Evolutionary conservation across 306 rosid species (phyloP), one percentile per base, ranked within the genome.

Genomic region (Ochetophila trinervis): DNA sequence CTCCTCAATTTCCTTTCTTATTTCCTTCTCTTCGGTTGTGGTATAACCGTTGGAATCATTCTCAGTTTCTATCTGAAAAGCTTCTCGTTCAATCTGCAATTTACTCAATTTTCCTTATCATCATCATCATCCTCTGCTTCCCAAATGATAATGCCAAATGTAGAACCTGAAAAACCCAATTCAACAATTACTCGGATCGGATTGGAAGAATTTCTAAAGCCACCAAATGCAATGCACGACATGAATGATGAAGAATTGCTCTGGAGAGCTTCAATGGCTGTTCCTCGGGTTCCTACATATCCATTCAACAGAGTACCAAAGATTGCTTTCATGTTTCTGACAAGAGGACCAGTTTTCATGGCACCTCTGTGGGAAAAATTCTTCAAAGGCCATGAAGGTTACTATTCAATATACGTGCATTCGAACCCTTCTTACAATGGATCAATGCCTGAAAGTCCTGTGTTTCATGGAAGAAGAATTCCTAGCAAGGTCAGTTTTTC

Each of bases 351-450:
- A 45, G 78, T 91, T 72, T 54, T 55, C 57, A n/a, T 91, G 68
- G 90, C 89, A 32, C 89, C 92, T n/a, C 69, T 91, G 56, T 91
- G 98, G 98, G 90, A 91, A 60, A 45, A 74, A 40, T 91, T 91
- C 76, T 91, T 91, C 78, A 37, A 77, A 70, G 98, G 98, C 16
- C 76, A 87, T 64, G 80, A 82, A 69, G 88, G 87, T 11, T 74
- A 70, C 8, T 91, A 86, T 75, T 82, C 96, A 3, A 72, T 91
- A 62, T 91, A 89, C 37, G 95, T 91, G 27, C 98, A 91, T 71
- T 81, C 96, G 0, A 66, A 82, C 77, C 98, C 98, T 1, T 78
- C 90, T 48, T 87, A 85, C 72, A 89, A 87, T 74, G 86, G 68
- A 60, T 76, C 96, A 17, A 18, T 53, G 34, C 84, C 87, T 0